A percentile compares a stretch with the other conserved stretches of the same genome.
These are phyloP conservation scores for Serendipita indica DNA, from an alignment of 768 basidiomycete genomes.

Conservation along the genomic window DNA sequence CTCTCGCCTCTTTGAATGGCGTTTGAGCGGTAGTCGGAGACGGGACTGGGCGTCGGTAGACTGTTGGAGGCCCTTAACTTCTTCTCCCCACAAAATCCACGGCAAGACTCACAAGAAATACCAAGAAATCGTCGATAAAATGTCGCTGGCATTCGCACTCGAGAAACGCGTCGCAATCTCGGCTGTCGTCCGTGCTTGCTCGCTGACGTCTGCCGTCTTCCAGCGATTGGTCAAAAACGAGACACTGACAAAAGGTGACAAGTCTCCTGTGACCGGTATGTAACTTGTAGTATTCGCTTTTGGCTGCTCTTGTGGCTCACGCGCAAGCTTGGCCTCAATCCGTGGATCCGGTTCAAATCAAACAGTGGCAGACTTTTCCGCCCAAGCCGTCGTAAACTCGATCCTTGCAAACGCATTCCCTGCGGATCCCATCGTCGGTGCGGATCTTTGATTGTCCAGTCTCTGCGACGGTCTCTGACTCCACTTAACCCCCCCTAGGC, in stretches of 20 bases:
- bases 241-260: conserved; percentile 80
- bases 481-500: conserved; percentile 20
- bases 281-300: neutral
- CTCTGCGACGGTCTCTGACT: neutral
- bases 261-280: conserved; percentile 77
- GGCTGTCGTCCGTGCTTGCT: conserved; percentile 77
- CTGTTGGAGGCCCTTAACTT: no score
- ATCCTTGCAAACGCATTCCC: conserved; percentile 72
- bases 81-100: no score
- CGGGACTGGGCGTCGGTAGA: no score
- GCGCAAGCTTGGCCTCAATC: neutral
- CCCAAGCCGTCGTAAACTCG: conserved; percentile 80
- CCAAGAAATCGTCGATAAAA: neutral
- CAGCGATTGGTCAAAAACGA: conserved; percentile 71
- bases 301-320: no score
- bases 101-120: neutral
- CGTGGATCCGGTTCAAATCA: conserved; percentile 1
- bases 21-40: no score
- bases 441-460: neutral
- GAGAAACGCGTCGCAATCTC: conserved; percentile 75
- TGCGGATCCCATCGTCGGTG: conserved; percentile 62
- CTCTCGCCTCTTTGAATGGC: no score
- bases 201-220: conserved; percentile 74
- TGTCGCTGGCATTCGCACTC: conserved; percentile 36
- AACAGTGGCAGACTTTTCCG: conserved; percentile 82